These are phyloP conservation scores for Xylariales sp. DNA, from an alignment of 2,329 filamentous ascomycete species.

Conservation along the genomic window DNA sequence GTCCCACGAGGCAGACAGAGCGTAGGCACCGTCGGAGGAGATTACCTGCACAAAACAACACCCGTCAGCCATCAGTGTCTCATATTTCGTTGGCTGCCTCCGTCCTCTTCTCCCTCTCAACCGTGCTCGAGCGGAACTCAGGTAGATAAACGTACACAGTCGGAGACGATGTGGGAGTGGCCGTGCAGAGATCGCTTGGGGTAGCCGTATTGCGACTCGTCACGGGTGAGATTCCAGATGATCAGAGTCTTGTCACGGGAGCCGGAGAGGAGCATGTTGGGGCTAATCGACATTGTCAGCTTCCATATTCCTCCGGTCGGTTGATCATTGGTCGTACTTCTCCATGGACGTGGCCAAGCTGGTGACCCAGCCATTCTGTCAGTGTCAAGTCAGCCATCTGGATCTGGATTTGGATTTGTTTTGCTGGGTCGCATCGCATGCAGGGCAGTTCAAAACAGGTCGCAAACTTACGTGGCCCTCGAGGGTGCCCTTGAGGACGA, in stretches of 20 bases:
- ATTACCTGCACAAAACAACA: slow-evolving; percentile 66
- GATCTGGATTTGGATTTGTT: slow-evolving; percentile 6
- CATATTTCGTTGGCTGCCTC: neutral
- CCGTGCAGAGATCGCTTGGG: slow-evolving; percentile 98
- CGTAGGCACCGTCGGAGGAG: slow-evolving; percentile 98
- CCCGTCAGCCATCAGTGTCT: slow-evolving; percentile 18
- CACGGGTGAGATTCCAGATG: slow-evolving; percentile 99
- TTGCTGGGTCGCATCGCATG: neutral
- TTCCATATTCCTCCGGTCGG: slow-evolving; percentile 13
- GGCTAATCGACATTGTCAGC: slow-evolving; percentile 48
- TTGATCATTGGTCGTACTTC: slow-evolving; percentile 64
- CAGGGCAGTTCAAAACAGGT: slow-evolving; percentile 6
- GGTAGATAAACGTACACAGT: slow-evolving; percentile 74
- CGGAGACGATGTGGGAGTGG: slow-evolving; percentile 99
- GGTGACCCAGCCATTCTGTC: slow-evolving; percentile 93
- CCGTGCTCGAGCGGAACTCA: slow-evolving; percentile 3
- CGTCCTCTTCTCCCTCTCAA: neutral
- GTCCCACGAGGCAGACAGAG: slow-evolving; percentile 98
- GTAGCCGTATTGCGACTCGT: slow-evolving; percentile 97
- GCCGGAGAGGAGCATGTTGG: slow-evolving; percentile 98
- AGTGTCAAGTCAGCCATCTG: slow-evolving; percentile 21
- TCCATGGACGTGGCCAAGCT: slow-evolving; percentile 97
- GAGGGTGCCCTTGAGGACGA: slow-evolving; percentile 94
- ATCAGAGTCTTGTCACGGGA: slow-evolving; percentile 98
- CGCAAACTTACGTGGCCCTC: slow-evolving; percentile 78